These are phyloP conservation scores for Melaleuca quinquenervia DNA, from an alignment of 345 rosid genomes.

Conservation along the genomic window DNA sequence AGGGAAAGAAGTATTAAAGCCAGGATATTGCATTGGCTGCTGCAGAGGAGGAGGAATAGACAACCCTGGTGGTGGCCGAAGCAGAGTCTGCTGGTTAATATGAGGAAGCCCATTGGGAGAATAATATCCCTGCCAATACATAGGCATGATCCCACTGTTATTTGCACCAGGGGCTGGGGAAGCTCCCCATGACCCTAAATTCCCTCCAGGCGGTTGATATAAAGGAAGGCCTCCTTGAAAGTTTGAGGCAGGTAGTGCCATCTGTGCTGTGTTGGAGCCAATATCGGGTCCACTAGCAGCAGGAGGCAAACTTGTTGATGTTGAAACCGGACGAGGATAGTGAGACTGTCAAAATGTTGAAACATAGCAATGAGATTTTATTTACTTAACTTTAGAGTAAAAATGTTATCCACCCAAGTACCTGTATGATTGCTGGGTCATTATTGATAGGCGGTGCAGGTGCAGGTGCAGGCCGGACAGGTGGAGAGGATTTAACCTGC, in stretches of 20 bases:
- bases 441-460: conserved; percentile 56
- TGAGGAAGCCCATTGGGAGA: conserved; percentile 70
- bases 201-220: conserved; percentile 79
- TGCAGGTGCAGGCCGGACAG: conserved; percentile 55
- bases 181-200: conserved; percentile 69
- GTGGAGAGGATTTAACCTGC: conserved; percentile 90
- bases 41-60: conserved; percentile 60
- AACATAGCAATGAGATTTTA: neutral
- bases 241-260: conserved; percentile 55
- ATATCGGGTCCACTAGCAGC: conserved; percentile 45
- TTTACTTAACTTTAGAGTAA: neutral
- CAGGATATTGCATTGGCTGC: conserved; percentile 68
- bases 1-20: conserved; percentile 42
- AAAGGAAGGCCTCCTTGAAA: conserved; percentile 65
- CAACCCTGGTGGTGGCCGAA: conserved; percentile 67
- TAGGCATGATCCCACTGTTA: conserved; percentile 60
- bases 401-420: conserved; percentile 3
- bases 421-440: conserved; percentile 97
- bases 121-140: conserved; percentile 94
- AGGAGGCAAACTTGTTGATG: conserved; percentile 53
- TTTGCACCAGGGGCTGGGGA: conserved; percentile 56
- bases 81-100: conserved; percentile 73
- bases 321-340: conserved; percentile 50
- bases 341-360: conserved; percentile 56
- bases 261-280: conserved; percentile 40